phyloP scores from a whole-genome alignment of 495 filamentous ascomycete species.

The Evernia prunastri region DNA sequence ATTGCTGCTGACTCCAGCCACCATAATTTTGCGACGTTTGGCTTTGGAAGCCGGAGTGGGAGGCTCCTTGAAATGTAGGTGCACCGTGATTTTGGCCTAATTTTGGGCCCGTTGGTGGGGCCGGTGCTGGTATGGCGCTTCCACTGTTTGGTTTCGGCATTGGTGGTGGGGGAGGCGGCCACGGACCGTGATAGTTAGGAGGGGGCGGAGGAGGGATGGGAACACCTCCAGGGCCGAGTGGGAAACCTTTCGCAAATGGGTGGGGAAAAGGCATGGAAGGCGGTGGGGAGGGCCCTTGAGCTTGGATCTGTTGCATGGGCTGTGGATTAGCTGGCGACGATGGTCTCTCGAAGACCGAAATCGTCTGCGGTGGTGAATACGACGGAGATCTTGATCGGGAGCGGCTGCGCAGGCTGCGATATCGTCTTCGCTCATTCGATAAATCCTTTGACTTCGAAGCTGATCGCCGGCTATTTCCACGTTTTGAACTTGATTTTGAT shows the following conservation, averaged over 20 bases:
- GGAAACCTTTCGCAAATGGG: slow-evolving; percentile 23
- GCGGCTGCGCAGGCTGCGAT: slow-evolving; percentile 23
- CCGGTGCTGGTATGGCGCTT: background rate
- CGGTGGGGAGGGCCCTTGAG: slow-evolving; percentile 31
- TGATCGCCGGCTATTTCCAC: slow-evolving; percentile 28
- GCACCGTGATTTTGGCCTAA: background rate
- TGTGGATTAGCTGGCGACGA: slow-evolving; percentile 27
- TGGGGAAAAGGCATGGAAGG: slow-evolving; percentile 27
- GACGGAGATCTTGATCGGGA: slow-evolving; percentile 40
- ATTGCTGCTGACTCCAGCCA: slow-evolving; percentile 13
- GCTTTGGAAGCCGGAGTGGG: slow-evolving; percentile 6
- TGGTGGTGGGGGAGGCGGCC: slow-evolving; percentile 44
- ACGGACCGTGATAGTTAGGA: slow-evolving; percentile 44
- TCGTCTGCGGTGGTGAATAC: slow-evolving; percentile 39
- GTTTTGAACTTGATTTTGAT: slow-evolving; percentile 14
- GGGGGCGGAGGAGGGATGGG: slow-evolving; percentile 42
- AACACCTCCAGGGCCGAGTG: slow-evolving; percentile 25
- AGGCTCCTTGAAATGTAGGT: background rate
- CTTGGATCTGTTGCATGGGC: slow-evolving; percentile 28
- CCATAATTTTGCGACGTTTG: background rate
- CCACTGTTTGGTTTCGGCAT: background rate
- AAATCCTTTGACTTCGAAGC: slow-evolving; percentile 27
- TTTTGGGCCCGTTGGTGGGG: slow-evolving; percentile 4
- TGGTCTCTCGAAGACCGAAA: slow-evolving; percentile 27
- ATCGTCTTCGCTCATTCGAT: slow-evolving; percentile 23